These are phyloP conservation scores for Yueomyces sp. DNA, from an alignment of 805 yeast species.

Conservation along the genomic window DNA sequence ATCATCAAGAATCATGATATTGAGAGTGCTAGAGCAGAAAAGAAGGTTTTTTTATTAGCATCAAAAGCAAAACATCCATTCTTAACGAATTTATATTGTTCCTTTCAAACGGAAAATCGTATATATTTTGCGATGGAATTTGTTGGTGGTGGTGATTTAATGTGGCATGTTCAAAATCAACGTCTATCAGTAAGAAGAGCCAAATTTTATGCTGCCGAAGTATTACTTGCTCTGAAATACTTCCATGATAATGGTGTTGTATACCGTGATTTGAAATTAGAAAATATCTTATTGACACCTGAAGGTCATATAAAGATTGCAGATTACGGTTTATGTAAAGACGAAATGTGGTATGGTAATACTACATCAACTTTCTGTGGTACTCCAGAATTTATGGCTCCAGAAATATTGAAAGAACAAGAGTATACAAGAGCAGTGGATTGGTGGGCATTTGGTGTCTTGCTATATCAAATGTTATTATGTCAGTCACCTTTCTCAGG, in stretches of 20 bases:
- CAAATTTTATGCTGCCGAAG: conserved; percentile 95
- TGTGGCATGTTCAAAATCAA: conserved; percentile 97
- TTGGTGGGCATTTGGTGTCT: conserved; percentile 99
- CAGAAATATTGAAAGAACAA: conserved; percentile 89
- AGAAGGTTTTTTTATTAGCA: conserved; percentile 73
- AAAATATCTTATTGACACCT: conserved; percentile 77
- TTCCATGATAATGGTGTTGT: conserved; percentile 94
- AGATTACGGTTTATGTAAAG: conserved; percentile 96
- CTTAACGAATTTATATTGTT: conserved; percentile 77
- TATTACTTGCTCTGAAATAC: conserved; percentile 75
- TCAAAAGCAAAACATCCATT: conserved; percentile 89
- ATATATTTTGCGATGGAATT: conserved; percentile 98
- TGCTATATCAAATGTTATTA: conserved; percentile 88
- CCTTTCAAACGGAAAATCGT: conserved; percentile 96
- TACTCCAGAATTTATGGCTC: conserved; percentile 99
- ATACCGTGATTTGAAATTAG: conserved; percentile 91
- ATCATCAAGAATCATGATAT: conserved; percentile 93
- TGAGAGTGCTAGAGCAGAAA: conserved; percentile 88
- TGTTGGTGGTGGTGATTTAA: conserved; percentile 93
- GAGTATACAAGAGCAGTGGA: conserved; percentile 90
- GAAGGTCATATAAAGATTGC: conserved; percentile 94
- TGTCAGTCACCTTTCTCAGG: conserved; percentile 97
- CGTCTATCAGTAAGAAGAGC: conserved; percentile 84
- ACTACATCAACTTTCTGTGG: conserved; percentile 96
- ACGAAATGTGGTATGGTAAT: conserved; percentile 71